Conservation (phyloP, 2,329 filamentous ascomycete species). For the Colletotrichum sansevieriae region DNA sequence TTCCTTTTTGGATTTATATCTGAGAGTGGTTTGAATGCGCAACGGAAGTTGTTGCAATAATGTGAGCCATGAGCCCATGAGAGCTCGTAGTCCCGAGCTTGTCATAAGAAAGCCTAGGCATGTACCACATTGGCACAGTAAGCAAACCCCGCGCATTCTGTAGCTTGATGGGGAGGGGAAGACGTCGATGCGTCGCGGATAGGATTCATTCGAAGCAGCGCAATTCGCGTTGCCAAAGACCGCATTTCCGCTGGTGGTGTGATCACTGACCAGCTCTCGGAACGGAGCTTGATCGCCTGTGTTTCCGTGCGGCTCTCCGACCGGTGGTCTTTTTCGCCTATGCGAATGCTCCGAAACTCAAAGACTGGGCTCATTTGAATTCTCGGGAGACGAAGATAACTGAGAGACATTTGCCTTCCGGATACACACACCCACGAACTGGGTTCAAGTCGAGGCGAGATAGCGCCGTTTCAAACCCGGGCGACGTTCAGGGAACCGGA, state of each 20-base stretch:
- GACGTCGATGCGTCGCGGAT: too few relatives aligned
- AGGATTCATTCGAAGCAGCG: too few relatives aligned
- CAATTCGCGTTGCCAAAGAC: neutral
- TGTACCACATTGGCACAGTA: too few relatives aligned
- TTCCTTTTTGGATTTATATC: too few relatives aligned
- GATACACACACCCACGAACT: neutral
- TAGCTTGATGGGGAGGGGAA: too few relatives aligned
- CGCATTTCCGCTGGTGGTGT: neutral
- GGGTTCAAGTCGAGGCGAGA: neutral
- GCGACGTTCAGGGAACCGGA: neutral
- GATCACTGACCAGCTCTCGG: neutral
- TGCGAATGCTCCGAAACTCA: conserved; percentile 4
- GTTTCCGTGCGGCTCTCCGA: conserved; percentile 9
- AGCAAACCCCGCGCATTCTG: too few relatives aligned
- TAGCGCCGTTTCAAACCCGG: conserved; percentile 15
- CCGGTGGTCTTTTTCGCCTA: neutral
- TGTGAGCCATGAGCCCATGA: too few relatives aligned
- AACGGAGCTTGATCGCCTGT: neutral
- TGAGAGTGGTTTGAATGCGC: too few relatives aligned
- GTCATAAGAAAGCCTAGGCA: too few relatives aligned
- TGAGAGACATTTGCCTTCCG: neutral
- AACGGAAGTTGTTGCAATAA: too few relatives aligned
- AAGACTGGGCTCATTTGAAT: neutral
- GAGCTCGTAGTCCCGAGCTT: too few relatives aligned
- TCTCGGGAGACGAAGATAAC: too few relatives aligned